phyloP scores from a whole-genome alignment of 176 grass and related monocot genomes.

The Phyllostachys edulis region DNA sequence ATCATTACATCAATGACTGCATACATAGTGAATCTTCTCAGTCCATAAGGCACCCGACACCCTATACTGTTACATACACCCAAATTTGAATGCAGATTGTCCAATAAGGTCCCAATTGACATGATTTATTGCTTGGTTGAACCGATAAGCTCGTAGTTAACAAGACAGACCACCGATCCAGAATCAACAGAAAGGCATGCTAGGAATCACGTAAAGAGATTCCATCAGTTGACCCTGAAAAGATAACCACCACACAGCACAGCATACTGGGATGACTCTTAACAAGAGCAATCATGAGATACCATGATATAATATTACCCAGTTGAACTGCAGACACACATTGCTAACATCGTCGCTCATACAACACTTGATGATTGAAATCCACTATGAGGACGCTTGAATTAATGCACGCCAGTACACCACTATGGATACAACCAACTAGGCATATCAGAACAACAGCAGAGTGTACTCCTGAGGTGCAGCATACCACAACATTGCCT shows the following conservation, averaged over 20 bases:
- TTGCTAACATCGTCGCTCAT: not conserved
- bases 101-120: constrained; percentile 20
- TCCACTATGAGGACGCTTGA: constrained; percentile 2
- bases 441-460: constrained; percentile 23
- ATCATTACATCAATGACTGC: constrained; percentile 19
- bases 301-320: constrained; percentile 25
- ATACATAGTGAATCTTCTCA: constrained; percentile 25
- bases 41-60: constrained; percentile 19
- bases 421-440: constrained; percentile 2
- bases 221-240: constrained; percentile 27
- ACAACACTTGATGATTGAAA: constrained; percentile 19
- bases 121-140: constrained; percentile 31
- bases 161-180: not conserved
- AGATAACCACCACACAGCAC: constrained; percentile 26
- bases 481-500: constrained; percentile 14
- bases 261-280: constrained; percentile 1
- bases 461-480: constrained; percentile 20
- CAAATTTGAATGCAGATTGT: constrained; percentile 4
- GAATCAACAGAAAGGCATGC: constrained; percentile 22
- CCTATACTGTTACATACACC: constrained; percentile 33
- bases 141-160: constrained; percentile 8
- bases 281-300: constrained; percentile 22
- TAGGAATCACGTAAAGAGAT: constrained; percentile 22
- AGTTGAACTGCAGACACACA: constrained; percentile 9
- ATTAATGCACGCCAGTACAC: not conserved